Conservation (phyloP, 352 stramenopile genomes). For the Pseudoperonospora humuli region DNA sequence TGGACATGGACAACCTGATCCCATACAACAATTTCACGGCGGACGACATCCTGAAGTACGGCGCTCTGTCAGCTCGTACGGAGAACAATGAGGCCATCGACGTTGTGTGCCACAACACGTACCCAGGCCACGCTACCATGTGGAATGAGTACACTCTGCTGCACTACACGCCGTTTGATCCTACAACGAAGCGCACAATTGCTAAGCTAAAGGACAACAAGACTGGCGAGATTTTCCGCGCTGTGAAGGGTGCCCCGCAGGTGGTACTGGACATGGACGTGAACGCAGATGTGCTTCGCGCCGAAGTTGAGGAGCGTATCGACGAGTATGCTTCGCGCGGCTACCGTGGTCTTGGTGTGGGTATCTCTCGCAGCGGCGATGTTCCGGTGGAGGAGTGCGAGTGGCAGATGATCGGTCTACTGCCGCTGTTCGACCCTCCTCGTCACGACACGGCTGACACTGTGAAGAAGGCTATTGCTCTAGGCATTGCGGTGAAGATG, state of each 20-base stretch:
- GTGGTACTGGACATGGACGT: conserved; percentile 84
- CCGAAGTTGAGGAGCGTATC: conserved; percentile 73
- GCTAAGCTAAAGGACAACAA: conserved; percentile 79
- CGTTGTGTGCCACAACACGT: conserved; percentile 66
- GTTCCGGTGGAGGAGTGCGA: conserved; percentile 66
- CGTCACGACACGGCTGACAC: conserved; percentile 89
- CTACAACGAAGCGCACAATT: conserved; percentile 88
- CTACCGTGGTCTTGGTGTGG: conserved; percentile 62
- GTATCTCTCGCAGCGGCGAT: conserved; percentile 47
- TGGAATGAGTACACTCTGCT: conserved; percentile 68
- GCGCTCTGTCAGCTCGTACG: conserved; percentile 50
- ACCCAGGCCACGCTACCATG: conserved; percentile 73
- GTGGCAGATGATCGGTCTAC: conserved; percentile 89
- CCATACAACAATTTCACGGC: conserved; percentile 57
- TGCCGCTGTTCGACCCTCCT: conserved; percentile 91
- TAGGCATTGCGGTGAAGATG: conserved; percentile 93
- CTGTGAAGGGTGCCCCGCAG: conserved; percentile 89
- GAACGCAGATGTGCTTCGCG: conserved; percentile 43
- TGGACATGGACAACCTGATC: conserved; percentile 84
- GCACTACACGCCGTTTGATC: conserved; percentile 81
- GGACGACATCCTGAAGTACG: conserved; percentile 54
- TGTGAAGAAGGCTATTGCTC: conserved; percentile 84
- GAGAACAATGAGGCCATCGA: conserved; percentile 77
- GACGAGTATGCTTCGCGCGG: conserved; percentile 67
- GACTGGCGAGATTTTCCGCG: conserved; percentile 83